phyloP scores from a whole-genome alignment of 202 grass and related monocot species.

The Schoenoplectus triqueter region DNA sequence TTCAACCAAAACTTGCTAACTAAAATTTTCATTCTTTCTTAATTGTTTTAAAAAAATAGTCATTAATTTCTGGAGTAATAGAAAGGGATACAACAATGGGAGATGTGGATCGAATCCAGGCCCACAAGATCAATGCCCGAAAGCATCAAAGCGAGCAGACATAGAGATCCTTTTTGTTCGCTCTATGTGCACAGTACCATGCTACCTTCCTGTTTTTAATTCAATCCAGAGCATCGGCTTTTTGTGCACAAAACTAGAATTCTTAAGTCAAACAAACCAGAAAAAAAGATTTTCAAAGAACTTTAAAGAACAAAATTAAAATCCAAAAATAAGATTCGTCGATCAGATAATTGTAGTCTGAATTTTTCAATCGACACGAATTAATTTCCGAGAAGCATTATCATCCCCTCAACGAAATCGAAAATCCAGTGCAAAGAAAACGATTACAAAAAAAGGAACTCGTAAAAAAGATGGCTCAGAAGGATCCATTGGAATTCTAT shows the following conservation, averaged over 20 bases:
- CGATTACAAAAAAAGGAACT: background rate
- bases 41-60: too few relatives aligned
- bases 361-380: constrained; percentile 64
- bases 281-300: background rate
- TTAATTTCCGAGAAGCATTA: constrained; percentile 46
- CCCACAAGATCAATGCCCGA: constrained; percentile 75
- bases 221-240: constrained; percentile 93
- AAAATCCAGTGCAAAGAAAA: background rate
- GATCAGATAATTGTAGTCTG: constrained; percentile 99
- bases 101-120: constrained; percentile 79
- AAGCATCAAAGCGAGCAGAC: constrained; percentile 87
- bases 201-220: constrained; percentile 56
- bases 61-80: too few relatives aligned
- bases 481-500: constrained; percentile 91
- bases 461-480: constrained; percentile 57
- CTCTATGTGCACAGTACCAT: constrained; percentile 86
- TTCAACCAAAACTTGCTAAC: background rate
- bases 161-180: constrained; percentile 58
- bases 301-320: background rate
- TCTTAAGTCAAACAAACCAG: background rate
- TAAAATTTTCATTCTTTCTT: background rate
- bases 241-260: constrained; percentile 51
- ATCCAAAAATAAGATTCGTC: background rate
- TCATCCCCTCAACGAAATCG: constrained; percentile 66
- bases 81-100: background rate